These are phyloP conservation scores for Saccharomycopsis amapae DNA, from an alignment of 805 yeast genomes.

Conservation along the genomic window DNA sequence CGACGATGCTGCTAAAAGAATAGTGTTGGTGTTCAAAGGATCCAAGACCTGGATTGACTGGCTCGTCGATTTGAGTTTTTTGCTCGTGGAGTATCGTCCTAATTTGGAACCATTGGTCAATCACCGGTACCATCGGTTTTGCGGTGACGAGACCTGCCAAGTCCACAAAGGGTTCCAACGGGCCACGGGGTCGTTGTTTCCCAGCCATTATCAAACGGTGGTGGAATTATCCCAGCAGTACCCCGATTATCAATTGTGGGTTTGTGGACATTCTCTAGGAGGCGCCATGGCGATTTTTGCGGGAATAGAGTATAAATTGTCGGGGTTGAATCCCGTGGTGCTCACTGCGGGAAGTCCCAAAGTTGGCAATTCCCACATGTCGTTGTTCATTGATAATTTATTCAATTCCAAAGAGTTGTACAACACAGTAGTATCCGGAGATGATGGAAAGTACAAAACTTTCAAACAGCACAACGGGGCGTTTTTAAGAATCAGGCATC, in stretches of 20 bases:
- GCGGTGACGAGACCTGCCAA: conserved; percentile 41
- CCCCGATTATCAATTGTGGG: conserved; percentile 43
- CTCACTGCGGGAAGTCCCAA: conserved; percentile 64
- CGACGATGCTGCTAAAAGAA: conserved; percentile 37
- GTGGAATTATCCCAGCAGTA: conserved; percentile 30
- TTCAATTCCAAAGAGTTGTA: conserved; percentile 33
- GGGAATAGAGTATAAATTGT: conserved; percentile 51
- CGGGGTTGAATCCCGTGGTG: conserved; percentile 48
- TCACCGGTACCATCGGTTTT: neutral
- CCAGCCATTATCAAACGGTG: conserved; percentile 32
- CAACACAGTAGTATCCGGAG: neutral
- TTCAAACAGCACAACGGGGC: conserved; percentile 30
- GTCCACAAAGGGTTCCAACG: conserved; percentile 61
- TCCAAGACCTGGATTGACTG: conserved; percentile 57
- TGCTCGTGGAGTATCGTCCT: conserved; percentile 43
- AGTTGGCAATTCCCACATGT: conserved; percentile 47
- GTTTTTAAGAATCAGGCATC: conserved; percentile 49
- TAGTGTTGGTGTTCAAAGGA: conserved; percentile 55
- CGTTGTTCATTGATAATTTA: conserved; percentile 43
- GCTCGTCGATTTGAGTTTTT: conserved; percentile 48
- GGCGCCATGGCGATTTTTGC: conserved; percentile 61
- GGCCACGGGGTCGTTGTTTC: conserved; percentile 37
- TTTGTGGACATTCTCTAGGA: conserved; percentile 72
- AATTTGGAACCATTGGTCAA: neutral
- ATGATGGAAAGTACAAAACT: conserved; percentile 19